phyloP scores from a whole-genome alignment of 2,329 filamentous ascomycete genomes.

The Colletotrichum sojae region DNA sequence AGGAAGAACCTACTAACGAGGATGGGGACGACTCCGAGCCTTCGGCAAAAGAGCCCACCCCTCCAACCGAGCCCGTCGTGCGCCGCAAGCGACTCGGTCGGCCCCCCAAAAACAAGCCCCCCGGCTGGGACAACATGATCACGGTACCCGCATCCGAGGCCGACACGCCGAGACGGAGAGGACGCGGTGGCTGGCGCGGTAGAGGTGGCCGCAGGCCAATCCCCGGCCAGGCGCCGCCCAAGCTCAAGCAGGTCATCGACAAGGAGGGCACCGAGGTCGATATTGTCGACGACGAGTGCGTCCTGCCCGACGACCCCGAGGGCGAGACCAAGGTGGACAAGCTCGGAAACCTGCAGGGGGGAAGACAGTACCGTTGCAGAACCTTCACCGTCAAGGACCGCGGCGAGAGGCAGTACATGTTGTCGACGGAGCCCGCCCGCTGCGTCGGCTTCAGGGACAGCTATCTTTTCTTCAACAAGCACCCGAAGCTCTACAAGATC shows the following conservation, averaged over 20 bases:
- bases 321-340: constrained; percentile 96
- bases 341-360: constrained; percentile 84
- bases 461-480: constrained; percentile 99
- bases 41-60: constrained; percentile 66
- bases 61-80: constrained; percentile 71
- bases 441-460: constrained; percentile 98
- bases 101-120: constrained; percentile 86
- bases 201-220: constrained; percentile 77
- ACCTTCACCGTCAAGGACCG: constrained; percentile 92
- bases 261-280: constrained; percentile 94
- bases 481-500: constrained; percentile 96
- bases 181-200: constrained; percentile 79
- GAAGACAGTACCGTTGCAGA: constrained; percentile 92
- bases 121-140: constrained; percentile 80
- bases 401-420: constrained; percentile 92
- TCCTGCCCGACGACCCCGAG: constrained; percentile 86
- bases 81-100: constrained; percentile 86
- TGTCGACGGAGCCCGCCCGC: constrained; percentile 96
- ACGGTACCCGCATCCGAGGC: constrained; percentile 68
- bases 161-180: constrained; percentile 74
- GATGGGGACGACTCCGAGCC: constrained; percentile 56
- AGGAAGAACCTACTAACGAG: constrained; percentile 64
- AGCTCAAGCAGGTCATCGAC: constrained; percentile 88
- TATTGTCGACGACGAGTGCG: constrained; percentile 92
- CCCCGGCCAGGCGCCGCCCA: constrained; percentile 79